Conservation (phyloP, 441 rosid species). For the Erysimum pusillum region DNA sequence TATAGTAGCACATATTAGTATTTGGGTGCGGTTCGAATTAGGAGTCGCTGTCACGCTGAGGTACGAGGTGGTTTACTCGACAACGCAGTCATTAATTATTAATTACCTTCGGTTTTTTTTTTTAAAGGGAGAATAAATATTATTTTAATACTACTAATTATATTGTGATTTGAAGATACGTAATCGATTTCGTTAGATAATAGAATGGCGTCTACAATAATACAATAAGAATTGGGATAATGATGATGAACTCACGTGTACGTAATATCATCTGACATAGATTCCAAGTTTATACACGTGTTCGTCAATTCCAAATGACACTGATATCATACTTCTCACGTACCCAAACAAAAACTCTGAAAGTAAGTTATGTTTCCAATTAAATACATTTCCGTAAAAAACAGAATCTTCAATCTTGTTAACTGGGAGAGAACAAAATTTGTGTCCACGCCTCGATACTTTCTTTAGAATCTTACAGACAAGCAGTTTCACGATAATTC, state of each 20-base stretch:
- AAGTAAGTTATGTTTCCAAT: neutral
- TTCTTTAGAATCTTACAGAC: neutral
- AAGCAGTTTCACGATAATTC: neutral
- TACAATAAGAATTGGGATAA: conserved; percentile 6
- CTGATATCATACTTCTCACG: conserved; percentile 7
- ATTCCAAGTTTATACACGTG: conserved; percentile 36
- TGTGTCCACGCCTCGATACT: neutral
- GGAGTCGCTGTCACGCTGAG: conserved; percentile 19
- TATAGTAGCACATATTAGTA: too few species aligned
- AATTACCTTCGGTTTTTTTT: neutral
- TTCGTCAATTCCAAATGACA: neutral
- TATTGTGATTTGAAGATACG: conserved; percentile 18
- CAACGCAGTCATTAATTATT: neutral
- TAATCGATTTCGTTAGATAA: conserved; percentile 12
- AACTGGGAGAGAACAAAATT: neutral
- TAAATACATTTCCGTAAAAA: neutral
- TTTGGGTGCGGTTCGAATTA: too few species aligned
- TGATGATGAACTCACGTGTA: conserved; percentile 41
- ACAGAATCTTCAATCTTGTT: neutral
- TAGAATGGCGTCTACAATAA: neutral
- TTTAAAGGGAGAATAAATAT: neutral
- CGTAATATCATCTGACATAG: conserved; percentile 36
- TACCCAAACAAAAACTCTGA: neutral
- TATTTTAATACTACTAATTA: neutral
- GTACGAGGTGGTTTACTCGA: conserved; percentile 18